Evolutionary conservation across 345 rosid species (phyloP).

Genomic region (Salix caprea): DNA sequence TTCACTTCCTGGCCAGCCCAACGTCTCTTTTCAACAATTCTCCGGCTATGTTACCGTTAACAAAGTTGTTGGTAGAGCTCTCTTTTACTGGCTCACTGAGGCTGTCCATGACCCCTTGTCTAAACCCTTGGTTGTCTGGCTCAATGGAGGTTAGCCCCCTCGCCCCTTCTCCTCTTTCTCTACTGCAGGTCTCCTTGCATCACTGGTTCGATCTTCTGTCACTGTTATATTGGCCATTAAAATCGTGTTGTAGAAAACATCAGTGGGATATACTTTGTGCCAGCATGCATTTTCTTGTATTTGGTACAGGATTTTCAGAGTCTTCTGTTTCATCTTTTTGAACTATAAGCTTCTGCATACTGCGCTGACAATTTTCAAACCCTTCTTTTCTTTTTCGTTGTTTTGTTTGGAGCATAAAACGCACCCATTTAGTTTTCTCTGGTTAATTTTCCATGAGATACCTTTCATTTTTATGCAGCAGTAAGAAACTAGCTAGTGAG

Average conservation of each 20-base stretch:
- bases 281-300: background rate
- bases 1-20: slow-evolving; percentile 91
- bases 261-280: background rate
- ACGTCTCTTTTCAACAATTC: slow-evolving; percentile 78
- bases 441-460: background rate
- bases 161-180: background rate
- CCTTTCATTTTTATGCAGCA: background rate
- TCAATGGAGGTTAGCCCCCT: slow-evolving; percentile 69
- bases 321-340: background rate
- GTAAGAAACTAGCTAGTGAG: background rate
- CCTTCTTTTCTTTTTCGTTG: background rate
- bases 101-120: slow-evolving; percentile 45
- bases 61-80: slow-evolving; percentile 64
- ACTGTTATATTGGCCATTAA: slow-evolving; percentile 22
- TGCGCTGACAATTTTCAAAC: background rate
- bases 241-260: background rate
- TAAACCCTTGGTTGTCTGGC: slow-evolving; percentile 88
- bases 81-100: slow-evolving; percentile 96
- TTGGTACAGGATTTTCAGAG: background rate
- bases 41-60: slow-evolving; percentile 86
- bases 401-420: background rate
- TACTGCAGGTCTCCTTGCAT: background rate
- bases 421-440: background rate
- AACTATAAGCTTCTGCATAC: background rate
- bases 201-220: background rate